phyloP scores from a whole-genome alignment of 2,329 filamentous ascomycete genomes.

The Aspergillus intermedius region DNA sequence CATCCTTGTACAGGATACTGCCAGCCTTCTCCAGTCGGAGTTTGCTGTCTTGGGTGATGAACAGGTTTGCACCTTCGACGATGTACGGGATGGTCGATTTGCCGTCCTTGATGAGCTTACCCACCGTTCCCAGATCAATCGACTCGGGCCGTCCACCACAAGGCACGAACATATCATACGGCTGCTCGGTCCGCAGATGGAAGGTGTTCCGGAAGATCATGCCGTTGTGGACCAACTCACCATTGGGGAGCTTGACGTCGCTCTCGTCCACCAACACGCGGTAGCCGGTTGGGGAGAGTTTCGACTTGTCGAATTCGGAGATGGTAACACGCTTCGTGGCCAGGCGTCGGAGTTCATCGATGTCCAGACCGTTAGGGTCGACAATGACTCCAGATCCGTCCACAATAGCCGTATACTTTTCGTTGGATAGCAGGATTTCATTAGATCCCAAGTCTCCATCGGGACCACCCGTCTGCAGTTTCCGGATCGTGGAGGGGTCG shows the following conservation, averaged over 20 bases:
- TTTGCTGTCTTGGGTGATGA: slow-evolving; percentile 98
- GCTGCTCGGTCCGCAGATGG: slow-evolving; percentile 71
- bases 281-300: slow-evolving; percentile 83
- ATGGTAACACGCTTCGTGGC: slow-evolving; percentile 89
- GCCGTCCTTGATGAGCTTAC: slow-evolving; percentile 81
- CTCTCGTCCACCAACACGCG: slow-evolving; percentile 86
- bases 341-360: slow-evolving; percentile 72
- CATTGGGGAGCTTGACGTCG: slow-evolving; percentile 78
- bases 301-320: slow-evolving; percentile 72
- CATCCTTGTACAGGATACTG: slow-evolving; percentile 93
- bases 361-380: slow-evolving; percentile 83
- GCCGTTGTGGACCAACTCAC: slow-evolving; percentile 83
- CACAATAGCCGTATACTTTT: slow-evolving; percentile 93
- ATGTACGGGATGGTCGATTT: slow-evolving; percentile 87
- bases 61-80: slow-evolving; percentile 94
- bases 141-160: slow-evolving; percentile 95
- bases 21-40: slow-evolving; percentile 91
- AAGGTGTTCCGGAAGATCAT: slow-evolving; percentile 97
- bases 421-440: slow-evolving; percentile 90
- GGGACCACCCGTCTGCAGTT: slow-evolving; percentile 95
- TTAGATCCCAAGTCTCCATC: slow-evolving; percentile 97
- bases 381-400: slow-evolving; percentile 93
- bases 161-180: slow-evolving; percentile 86
- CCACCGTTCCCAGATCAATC: slow-evolving; percentile 83
- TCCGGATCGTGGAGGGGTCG: slow-evolving; percentile 75